Conservation (phyloP, 1,139 yeast species). For the Hyphopichia wangnamkhiaoensis region DNA sequence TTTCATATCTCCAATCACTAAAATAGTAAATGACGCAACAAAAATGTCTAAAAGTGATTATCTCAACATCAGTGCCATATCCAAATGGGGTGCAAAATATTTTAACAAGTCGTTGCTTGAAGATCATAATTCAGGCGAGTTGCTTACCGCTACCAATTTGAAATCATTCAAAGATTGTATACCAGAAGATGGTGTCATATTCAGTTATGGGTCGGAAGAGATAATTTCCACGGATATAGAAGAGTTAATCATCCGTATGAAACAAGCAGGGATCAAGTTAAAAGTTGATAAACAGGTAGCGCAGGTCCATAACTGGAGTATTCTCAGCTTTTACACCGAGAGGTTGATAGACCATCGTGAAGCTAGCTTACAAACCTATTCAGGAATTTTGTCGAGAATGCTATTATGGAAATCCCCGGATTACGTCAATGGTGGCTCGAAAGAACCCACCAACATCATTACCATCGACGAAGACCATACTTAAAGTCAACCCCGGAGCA, state of each 20-base stretch:
- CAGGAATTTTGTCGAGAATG: constrained; percentile 30
- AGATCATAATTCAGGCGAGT: background rate
- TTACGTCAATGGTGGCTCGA: constrained; percentile 19
- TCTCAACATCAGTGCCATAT: constrained; percentile 49
- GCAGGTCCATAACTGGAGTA: constrained; percentile 33
- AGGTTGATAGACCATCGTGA: constrained; percentile 34
- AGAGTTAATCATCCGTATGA: constrained; percentile 20
- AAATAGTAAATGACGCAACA: constrained; percentile 16
- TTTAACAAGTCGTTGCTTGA: background rate
- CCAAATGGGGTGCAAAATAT: constrained; percentile 2
- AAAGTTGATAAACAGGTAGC: constrained; percentile 22
- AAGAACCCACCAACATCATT: constrained; percentile 27
- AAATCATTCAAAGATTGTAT: background rate
- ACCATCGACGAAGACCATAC: constrained; percentile 26
- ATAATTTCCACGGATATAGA: constrained; percentile 27
- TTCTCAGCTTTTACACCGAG: constrained; percentile 30
- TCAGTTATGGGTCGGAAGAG: constrained; percentile 15
- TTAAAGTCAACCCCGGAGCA: too few relatives aligned
- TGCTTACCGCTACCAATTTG: background rate
- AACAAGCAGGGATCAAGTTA: constrained; percentile 16
- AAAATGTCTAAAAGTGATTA: constrained; percentile 69
- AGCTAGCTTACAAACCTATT: constrained; percentile 26
- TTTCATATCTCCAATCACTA: constrained; percentile 11
- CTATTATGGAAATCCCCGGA: constrained; percentile 7
- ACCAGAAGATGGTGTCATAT: constrained; percentile 10